Conservation (phyloP, 352 stramenopile genomes). For the Lagenidium sp. region DNA sequence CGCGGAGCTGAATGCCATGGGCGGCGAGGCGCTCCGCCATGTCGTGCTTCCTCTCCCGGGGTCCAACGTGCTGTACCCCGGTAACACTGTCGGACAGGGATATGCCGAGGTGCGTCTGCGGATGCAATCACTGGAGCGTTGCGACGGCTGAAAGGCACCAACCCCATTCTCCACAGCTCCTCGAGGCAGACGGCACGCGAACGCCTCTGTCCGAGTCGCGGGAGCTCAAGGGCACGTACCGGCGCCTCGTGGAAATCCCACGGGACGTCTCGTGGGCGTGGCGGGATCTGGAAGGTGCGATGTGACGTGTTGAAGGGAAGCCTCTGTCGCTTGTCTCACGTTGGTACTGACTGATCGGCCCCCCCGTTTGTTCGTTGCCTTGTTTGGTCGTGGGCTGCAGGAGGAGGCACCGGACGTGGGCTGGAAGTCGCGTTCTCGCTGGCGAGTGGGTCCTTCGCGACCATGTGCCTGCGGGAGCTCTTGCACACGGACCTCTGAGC, state of each 20-base stretch:
- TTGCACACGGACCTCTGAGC: constrained; percentile 43
- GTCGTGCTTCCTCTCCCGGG: constrained; percentile 53
- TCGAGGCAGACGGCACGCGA: constrained; percentile 37
- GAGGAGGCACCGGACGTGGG: constrained; percentile 1
- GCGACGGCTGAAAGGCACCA: constrained; percentile 1
- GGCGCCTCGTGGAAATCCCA: constrained; percentile 29
- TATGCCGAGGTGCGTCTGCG: constrained; percentile 26
- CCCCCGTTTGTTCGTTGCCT: constrained; percentile 1
- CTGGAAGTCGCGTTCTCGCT: constrained; percentile 45
- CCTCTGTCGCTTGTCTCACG: too few species aligned
- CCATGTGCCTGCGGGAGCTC: constrained; percentile 70
- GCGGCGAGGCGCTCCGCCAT: constrained; percentile 17
- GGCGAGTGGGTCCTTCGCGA: constrained; percentile 59
- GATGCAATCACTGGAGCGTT: not conserved
- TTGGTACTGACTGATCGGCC: not conserved
- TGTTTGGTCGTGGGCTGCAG: constrained; percentile 1
- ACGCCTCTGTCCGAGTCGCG: constrained; percentile 20
- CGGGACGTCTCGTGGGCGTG: constrained; percentile 29
- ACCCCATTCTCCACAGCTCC: constrained; percentile 30
- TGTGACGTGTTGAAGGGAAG: not conserved
- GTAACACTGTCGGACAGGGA: constrained; percentile 29
- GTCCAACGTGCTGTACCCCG: constrained; percentile 33
- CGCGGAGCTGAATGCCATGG: constrained; percentile 21
- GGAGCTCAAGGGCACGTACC: constrained; percentile 55
- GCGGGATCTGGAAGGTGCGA: constrained; percentile 8